Evolutionary conservation across 2,329 filamentous ascomycete genomes (phyloP).

Genomic region (Colletotrichum sp.): DNA sequence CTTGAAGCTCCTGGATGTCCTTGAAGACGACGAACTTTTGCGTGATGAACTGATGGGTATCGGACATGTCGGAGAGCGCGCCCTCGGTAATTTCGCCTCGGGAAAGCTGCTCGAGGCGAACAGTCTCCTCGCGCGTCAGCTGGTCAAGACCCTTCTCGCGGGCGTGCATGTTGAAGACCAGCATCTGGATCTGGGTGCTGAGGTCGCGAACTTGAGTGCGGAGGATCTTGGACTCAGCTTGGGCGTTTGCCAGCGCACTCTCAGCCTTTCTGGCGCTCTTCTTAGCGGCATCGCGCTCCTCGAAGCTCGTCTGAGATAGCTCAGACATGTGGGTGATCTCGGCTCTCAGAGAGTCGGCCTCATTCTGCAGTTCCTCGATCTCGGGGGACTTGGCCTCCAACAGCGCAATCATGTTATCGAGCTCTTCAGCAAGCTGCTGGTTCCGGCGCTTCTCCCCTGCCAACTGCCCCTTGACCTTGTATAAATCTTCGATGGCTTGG

Average conservation of each 20-base stretch:
- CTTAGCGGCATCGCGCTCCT: slow-evolving; percentile 78
- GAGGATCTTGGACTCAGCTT: slow-evolving; percentile 77
- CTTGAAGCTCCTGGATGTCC: slow-evolving; percentile 81
- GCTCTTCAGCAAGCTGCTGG: slow-evolving; percentile 74
- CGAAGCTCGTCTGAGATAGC: slow-evolving; percentile 80
- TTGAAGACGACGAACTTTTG: slow-evolving; percentile 90
- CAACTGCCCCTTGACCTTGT: slow-evolving; percentile 73
- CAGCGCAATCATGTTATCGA: slow-evolving; percentile 86
- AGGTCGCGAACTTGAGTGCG: slow-evolving; percentile 88
- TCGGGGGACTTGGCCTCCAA: slow-evolving; percentile 88
- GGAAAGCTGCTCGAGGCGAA: slow-evolving; percentile 78
- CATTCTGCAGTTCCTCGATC: slow-evolving; percentile 81
- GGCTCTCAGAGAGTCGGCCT: slow-evolving; percentile 79
- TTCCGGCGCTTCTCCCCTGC: slow-evolving; percentile 76
- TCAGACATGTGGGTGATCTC: slow-evolving; percentile 87
- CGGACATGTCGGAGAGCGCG: slow-evolving; percentile 74
- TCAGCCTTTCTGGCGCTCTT: slow-evolving; percentile 82
- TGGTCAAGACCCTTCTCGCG: slow-evolving; percentile 79
- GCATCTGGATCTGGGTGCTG: slow-evolving; percentile 86
- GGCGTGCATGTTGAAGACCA: slow-evolving; percentile 85
- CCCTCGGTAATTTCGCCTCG: slow-evolving; percentile 76
- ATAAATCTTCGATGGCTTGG: slow-evolving; percentile 68
- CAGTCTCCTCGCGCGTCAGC: slow-evolving; percentile 73
- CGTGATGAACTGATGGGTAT: slow-evolving; percentile 88
- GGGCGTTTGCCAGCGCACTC: slow-evolving; percentile 66